Evolutionary conservation across 495 filamentous ascomycete genomes (phyloP), one percentile per base, ranked within the genome.

Genomic region (Aspergillus nidulans): DNA sequence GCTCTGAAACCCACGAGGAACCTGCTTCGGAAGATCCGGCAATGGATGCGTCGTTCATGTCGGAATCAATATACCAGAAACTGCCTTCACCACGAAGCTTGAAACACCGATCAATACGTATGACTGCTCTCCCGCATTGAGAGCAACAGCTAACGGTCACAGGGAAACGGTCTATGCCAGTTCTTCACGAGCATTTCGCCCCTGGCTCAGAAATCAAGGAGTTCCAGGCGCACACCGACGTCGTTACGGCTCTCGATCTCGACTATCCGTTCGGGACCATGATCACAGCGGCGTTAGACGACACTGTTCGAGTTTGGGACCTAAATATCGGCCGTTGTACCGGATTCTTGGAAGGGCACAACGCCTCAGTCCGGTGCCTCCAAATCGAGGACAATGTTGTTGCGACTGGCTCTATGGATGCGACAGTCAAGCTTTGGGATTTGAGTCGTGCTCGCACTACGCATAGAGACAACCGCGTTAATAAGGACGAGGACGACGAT

Each of bases 221-320:
- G 67, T 81, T 97, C 40, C 85, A 85, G 64, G 90, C 95, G 10
- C 95, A 97, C 64, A 85, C 83, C 20, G 94, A 99, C 66, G 80
- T 82, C 59, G 87, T 99, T 56, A 96, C 91, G 0, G 86, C 91
- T 19, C 71, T 99, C 52, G 94, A 97, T 69, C 97, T 97, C 64
- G 94, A 99, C 68, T 89, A 86, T 24, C 94, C 94, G 0, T 97
- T 97, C 62, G 94, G 94, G 8, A 92, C 91, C 8, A 84, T 97
- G 85, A 87, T 97, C 15, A 92, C 90, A n/a, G 86, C 95, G 2
- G 91, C 94, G 2, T 74, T 97, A 63, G 95, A 99, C 64, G 94
- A 99, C 71, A 91, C 90, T 2, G 90, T 99, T n/a, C 81, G 89
- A 48, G 94, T 97, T 26, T 99, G 92, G 92, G 95, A 99, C 69